A percentile compares a stretch with the other conserved stretches of the same genome.
Conservation (phyloP, 2,329 filamentous ascomycete genomes). For the Clonostachys solani region DNA sequence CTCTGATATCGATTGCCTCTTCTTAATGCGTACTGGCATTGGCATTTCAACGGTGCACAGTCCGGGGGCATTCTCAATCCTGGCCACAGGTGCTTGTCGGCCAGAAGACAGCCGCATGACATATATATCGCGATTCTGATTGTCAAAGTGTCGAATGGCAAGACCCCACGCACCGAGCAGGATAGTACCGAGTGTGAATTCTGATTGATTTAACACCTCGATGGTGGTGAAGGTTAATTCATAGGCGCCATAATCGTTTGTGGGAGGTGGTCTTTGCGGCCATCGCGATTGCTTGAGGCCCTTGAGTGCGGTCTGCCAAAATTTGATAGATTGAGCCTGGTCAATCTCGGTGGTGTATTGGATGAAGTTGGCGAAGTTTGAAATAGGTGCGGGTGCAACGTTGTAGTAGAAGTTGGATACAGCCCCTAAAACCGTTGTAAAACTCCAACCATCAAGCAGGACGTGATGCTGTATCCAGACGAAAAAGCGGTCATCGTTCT, state of each 20-base stretch:
- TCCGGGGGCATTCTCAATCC: slow-evolving; percentile 1
- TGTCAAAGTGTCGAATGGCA: not conserved
- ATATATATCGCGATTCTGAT: not conserved
- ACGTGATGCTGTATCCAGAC: slow-evolving; percentile 10
- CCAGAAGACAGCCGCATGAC: slow-evolving; percentile 1
- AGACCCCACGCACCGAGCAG: slow-evolving; percentile 2
- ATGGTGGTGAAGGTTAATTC: not conserved
- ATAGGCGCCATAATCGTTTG: slow-evolving; percentile 1
- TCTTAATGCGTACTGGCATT: slow-evolving; percentile 3
- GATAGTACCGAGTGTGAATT: not conserved
- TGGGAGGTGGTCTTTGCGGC: not conserved
- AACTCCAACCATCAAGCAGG: slow-evolving; percentile 9
- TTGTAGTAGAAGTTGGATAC: not conserved
- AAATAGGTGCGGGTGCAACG: slow-evolving; percentile 7
- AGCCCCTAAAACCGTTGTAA: slow-evolving; percentile 3
- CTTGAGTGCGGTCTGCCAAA: not conserved
- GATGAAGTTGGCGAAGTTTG: not conserved
- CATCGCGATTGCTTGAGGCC: not conserved
- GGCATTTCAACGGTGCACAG: slow-evolving; percentile 9
- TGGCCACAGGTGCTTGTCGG: not conserved
- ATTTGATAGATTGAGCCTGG: not conserved
- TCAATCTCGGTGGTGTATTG: not conserved
- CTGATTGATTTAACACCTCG: not conserved
- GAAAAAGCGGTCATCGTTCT: slow-evolving; percentile 3
- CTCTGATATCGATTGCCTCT: slow-evolving; percentile 4